phyloP scores from a whole-genome alignment of 78 protist genomes.

The Bigelowiella natans region DNA sequence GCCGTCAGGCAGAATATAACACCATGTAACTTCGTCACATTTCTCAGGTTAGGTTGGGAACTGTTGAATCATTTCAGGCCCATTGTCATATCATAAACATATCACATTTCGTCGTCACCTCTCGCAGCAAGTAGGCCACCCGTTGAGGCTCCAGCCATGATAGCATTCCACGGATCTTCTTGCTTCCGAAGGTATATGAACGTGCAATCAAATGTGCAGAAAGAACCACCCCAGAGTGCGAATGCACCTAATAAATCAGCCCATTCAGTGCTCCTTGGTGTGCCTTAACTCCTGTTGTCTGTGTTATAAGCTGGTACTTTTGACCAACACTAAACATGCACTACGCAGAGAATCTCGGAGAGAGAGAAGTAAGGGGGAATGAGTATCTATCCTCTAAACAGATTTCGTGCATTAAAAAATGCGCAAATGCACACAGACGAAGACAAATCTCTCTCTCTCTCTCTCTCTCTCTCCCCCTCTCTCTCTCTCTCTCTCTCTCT shows the following conservation, averaged over 20 bases:
- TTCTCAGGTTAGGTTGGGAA: not conserved
- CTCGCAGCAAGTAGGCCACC: conserved; percentile 38
- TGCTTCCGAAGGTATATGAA: conserved; percentile 17
- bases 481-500: too few relatives aligned
- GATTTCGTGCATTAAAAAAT: not conserved
- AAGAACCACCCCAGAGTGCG: conserved; percentile 56
- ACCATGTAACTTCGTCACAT: not conserved
- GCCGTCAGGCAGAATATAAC: not conserved
- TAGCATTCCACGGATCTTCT: conserved; percentile 45
- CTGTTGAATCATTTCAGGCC: not conserved
- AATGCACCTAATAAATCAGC: conserved; percentile 25
- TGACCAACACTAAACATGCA: too few relatives aligned
- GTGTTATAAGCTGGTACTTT: not conserved
- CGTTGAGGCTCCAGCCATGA: conserved; percentile 38
- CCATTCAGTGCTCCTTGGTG: too few relatives aligned
- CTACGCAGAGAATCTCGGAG: not conserved
- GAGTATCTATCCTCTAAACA: not conserved
- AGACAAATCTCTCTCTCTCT: too few relatives aligned
- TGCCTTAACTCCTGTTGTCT: not conserved
- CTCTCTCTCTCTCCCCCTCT: too few relatives aligned
- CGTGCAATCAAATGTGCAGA: conserved; percentile 46
- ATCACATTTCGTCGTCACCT: not conserved
- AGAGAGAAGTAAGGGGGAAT: not conserved
- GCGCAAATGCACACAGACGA: too few relatives aligned
- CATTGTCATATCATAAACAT: not conserved